Base-by-base conservation (phyloP, 1,284 basidiomycete species). In the Pterula multifida region DNA sequence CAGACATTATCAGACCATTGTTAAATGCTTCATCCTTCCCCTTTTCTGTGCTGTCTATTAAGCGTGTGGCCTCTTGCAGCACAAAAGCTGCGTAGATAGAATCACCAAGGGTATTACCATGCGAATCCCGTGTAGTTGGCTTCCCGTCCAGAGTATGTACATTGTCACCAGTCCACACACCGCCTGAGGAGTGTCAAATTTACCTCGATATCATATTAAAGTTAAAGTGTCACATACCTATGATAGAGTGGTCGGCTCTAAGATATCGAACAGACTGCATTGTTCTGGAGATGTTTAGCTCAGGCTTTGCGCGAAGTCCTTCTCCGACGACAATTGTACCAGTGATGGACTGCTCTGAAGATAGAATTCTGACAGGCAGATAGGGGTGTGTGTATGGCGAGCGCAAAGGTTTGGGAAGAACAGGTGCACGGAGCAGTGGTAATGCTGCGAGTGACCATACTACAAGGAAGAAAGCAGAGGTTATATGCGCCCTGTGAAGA, bases 31-130 rank as follows among this genome's bases (percentile, higher is more conserved):
- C 61, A 15, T 52, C 59, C 51, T 63, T 61, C n/a, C 59, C 67
- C 50, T 57, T 65, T 13, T 56, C 57, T 23, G 69, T 70, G 46
- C 67, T 72, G 59, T 79, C 69, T 3, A 84, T 75, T 15, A 95
- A 65, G 13, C 87, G 73, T 15, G 72, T 79, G 0, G 86, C 85
- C 61, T 95, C 92, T 61, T 96, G 92, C 17, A 94, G 62, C 2
- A 88, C 72, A 61, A 96, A 95, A 0, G 90, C 76, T 12, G 72
- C 75, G 62, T 94, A 94, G 49, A 93, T 84, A 0, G 89, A 89
- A 57, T 85, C 79, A 11, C 85, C 85, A 1, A 88, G 64, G 2
- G 66, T 68, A 3, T 65, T 68, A 2, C 78, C 78, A 48, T 67
- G 64, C 12, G 68, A 72, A 55, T 90, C 87, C 45, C 65, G 55